Conservation (phyloP, 306 rosid species). For the Prunus padus region DNA sequence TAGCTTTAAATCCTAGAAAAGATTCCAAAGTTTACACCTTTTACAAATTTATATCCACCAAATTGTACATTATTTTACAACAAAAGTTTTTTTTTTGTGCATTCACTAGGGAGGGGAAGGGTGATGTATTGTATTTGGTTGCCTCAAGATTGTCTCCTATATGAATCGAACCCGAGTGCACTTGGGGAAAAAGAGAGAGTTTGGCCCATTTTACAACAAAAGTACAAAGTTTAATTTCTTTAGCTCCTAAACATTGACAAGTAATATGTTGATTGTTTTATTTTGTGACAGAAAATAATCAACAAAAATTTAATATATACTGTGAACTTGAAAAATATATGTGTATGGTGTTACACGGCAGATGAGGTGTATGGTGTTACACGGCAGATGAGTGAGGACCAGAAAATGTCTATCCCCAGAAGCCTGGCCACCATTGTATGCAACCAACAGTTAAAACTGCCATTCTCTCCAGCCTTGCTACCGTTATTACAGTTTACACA, state of each 20-base stretch:
- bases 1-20: not conserved
- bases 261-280: not conserved
- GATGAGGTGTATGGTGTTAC: constrained; percentile 9
- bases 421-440: not conserved
- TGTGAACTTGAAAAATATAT: not conserved
- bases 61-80: not conserved
- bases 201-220: no score
- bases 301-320: not conserved
- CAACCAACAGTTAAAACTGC: not conserved
- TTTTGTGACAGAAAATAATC: not conserved
- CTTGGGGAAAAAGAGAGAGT: rapidly evolving
- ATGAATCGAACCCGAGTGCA: no score
- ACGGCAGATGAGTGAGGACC: constrained; percentile 27
- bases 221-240: not conserved
- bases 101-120: no score
- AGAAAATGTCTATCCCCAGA: constrained; percentile 31
- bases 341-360: constrained; percentile 9
- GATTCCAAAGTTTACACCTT: not conserved
- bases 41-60: not conserved
- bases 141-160: no score
- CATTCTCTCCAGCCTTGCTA: constrained; percentile 10
- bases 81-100: no score
- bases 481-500: constrained; percentile 10
- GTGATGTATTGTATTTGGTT: rapidly evolving
- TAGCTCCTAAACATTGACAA: no score